Base-by-base conservation (phyloP, 1,139 yeast species). In the Pichia sp. region DNA sequence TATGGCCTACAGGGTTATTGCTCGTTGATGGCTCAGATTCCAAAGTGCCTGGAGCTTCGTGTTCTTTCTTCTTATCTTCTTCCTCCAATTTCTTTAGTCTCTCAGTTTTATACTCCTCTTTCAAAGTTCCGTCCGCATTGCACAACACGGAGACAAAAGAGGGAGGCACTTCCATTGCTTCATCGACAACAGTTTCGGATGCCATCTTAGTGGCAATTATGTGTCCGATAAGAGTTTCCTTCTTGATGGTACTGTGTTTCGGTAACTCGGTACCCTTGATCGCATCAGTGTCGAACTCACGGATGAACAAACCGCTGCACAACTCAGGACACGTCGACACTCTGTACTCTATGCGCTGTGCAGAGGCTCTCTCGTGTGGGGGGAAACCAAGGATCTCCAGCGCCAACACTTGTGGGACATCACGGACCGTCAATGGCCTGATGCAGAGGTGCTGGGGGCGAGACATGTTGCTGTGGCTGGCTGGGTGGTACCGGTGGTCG, bases 271-370 rank as follows among this genome's bases (percentile, higher is more conserved):
- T 54, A 12, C 62, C 56, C 26, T 48, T 51, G n/a, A 51, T 48
- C 11, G 46, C 39, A 4, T 42, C 40, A 4, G 44, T 42, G 32
- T 52, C 55, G 61, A 79, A 84, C 44, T 77, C 79, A 58, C 96
- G 73, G 39, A 84, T 69, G 55, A 89, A 89, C 45, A 91, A 69
- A 2, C 97, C 97, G 5, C 89, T 77, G 51, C 93, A 79, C 47
- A 91, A 72, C 60, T 91, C 98, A 10, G 97, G 97, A 59, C 96
- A 88, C 4, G 69, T 77, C 3, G 73, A 71, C 50, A 91, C 68
- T 52, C 96, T 71, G 64, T 84, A 89, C 49, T 66, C 64, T 45
- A 84, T 64, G 53, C 74, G 79, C 43, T 79, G 86, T 21, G 58
- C 60, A 6, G 85, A 60, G 40, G 86, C 81, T 45, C 94, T 74